Evolutionary conservation across 345 rosid genomes (phyloP).

Genomic region (Boechera retrofracta): DNA sequence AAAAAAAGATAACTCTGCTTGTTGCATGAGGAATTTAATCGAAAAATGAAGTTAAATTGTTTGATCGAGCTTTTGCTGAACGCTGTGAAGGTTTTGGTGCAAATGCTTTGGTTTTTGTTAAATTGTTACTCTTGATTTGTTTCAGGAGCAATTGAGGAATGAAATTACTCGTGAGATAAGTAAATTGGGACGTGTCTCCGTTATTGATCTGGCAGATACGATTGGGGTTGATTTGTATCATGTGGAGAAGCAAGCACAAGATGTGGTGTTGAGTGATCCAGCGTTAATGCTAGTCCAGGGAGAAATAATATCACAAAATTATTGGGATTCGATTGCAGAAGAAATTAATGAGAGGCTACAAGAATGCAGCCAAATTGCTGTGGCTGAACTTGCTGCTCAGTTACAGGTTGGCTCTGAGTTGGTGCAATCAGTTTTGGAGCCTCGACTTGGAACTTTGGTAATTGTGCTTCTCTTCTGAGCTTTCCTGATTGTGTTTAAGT

Average conservation of each 20-base stretch:
- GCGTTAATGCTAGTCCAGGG: constrained; percentile 76
- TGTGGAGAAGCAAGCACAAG: constrained; percentile 91
- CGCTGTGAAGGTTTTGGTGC: background rate
- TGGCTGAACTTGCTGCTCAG: constrained; percentile 88
- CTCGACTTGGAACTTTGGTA: constrained; percentile 93
- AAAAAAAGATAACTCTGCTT: background rate
- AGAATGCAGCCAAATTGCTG: constrained; percentile 90
- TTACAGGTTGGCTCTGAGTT: constrained; percentile 87
- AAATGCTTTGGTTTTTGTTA: background rate
- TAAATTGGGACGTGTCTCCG: constrained; percentile 78
- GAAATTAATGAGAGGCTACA: constrained; percentile 96
- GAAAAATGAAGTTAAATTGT: constrained; percentile 20
- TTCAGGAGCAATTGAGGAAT: constrained; percentile 80
- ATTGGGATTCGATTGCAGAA: constrained; percentile 93
- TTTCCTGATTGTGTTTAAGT: constrained; percentile 4
- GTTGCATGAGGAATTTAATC: constrained; percentile 27
- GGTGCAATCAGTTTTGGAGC: constrained; percentile 79
- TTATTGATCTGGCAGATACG: constrained; percentile 85
- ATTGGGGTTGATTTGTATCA: constrained; percentile 89
- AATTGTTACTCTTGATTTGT: background rate
- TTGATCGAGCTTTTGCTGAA: constrained; percentile 27
- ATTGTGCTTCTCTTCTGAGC: constrained; percentile 42
- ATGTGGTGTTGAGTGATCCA: constrained; percentile 58
- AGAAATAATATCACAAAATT: constrained; percentile 85
- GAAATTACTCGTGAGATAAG: constrained; percentile 68